Evolutionary conservation across 208 protist species (phyloP), one percentile per base, ranked within the genome.

Genomic region (Crithidia fasciculata): DNA sequence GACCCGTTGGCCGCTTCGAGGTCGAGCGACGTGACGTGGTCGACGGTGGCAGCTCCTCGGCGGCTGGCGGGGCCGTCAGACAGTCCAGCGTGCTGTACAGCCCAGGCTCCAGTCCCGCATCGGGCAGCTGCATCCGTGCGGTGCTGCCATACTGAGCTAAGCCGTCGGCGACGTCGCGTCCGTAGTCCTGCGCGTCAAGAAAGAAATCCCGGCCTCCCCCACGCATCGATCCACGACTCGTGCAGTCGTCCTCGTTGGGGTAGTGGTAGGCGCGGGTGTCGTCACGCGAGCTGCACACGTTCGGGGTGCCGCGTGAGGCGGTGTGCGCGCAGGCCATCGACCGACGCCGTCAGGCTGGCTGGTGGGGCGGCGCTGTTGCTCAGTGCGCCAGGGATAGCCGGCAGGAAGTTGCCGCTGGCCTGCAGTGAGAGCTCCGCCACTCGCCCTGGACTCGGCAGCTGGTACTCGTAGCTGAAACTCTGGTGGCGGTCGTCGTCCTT

Each of bases 401-500:
- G 74, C 15, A 78, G 67, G 53, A 78, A 78, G 2, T 4, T 55
- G 8, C 54, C 28, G 8, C 36, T 62, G 28, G 13, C 4, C 50
- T 67, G 54, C 44, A 10, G 43, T 7, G 45, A 5, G n/a, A 58
- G 55, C 44, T 49, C 63, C 3, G 6, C 40, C n/a, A 15, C 9
- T 0, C 16, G 36, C 3, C 28, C 16, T 12, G 9, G 59, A 52
- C 28, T 62, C 19, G 40, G 53, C 50, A 53, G 16, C 9, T 28
- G 16, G 53, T 39, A 54, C 57, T 78, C 74, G 59, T 41, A 47
- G 53, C 41, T 68, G 13, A 56, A 72, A 52, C 66, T 69, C 18
- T 60, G 57, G 44, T 49, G 58, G 36, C 58, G 47, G 59, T 78
- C 74, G 8, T 78, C 74, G 13, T 40, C 74, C 59, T 8, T 55